Conservation (phyloP, 78 protist genomes). For the Pelomyxa schiedti region DNA sequence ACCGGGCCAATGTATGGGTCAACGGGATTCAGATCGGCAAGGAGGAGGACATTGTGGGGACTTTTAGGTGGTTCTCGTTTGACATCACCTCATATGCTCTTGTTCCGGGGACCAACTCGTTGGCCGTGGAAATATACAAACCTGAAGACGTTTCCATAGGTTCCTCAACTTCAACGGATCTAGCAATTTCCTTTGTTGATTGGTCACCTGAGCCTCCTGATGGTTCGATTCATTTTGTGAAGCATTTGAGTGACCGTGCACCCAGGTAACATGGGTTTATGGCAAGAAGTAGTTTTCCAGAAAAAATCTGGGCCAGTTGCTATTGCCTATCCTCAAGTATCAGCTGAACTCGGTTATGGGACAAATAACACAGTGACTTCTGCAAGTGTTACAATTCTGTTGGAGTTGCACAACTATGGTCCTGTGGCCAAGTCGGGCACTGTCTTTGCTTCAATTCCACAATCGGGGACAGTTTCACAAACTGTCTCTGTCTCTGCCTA, state of each 20-base stretch:
- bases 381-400: neutral
- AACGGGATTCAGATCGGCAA: neutral
- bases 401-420: too few species aligned
- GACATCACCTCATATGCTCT: neutral
- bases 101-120: neutral
- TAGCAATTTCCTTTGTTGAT: neutral
- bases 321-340: neutral
- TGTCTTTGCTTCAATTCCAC: neutral
- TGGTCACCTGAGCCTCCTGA: neutral
- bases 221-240: too few species aligned
- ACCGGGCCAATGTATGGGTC: neutral
- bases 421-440: neutral
- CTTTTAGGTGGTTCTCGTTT: neutral
- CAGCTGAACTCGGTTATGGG: neutral
- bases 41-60: neutral
- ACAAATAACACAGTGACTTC: neutral
- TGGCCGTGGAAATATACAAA: neutral
- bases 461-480: neutral
- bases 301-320: neutral
- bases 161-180: neutral
- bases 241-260: too few species aligned
- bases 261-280: neutral
- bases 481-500: neutral
- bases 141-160: neutral
- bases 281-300: neutral